phyloP scores from a whole-genome alignment of 306 rosid species.

The Corylus americana region DNA sequence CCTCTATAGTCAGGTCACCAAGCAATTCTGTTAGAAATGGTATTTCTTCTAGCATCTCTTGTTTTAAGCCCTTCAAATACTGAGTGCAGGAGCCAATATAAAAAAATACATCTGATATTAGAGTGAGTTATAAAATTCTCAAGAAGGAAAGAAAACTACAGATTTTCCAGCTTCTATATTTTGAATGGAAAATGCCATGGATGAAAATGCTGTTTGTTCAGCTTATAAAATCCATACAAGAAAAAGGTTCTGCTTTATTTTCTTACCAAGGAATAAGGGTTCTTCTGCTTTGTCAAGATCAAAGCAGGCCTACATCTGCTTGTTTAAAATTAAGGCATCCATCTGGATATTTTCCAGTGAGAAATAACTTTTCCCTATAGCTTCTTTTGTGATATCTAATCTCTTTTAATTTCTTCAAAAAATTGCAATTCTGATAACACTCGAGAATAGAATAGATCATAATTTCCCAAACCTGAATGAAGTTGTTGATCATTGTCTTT shows the following conservation, averaged over 20 bases:
- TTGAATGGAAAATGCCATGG: neutral
- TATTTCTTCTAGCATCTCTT: slow-evolving; percentile 57
- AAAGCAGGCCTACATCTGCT: slow-evolving; percentile 4
- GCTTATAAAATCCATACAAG: slow-evolving; percentile 10
- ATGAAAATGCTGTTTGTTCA: neutral
- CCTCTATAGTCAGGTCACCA: slow-evolving; percentile 53
- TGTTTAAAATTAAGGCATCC: neutral
- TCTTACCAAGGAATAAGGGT: neutral
- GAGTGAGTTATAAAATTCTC: slow-evolving; percentile 15
- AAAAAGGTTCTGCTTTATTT: neutral
- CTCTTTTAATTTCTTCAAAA: neutral
- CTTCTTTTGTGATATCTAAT: neutral
- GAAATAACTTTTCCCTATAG: neutral
- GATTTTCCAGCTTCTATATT: slow-evolving; percentile 1
- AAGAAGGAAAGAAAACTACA: slow-evolving; percentile 14
- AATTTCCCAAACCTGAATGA: slow-evolving; percentile 53
- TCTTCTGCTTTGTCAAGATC: slow-evolving; percentile 16
- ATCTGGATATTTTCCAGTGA: neutral
- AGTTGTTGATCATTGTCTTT: slow-evolving; percentile 62
- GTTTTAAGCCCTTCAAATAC: slow-evolving; percentile 56
- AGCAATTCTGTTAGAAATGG: slow-evolving; percentile 56
- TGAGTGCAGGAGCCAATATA: slow-evolving; percentile 40
- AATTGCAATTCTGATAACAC: too few relatives aligned
- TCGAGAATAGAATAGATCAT: neutral
- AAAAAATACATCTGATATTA: slow-evolving; percentile 26